A percentile compares a stretch with the other conserved stretches of the same genome.
Evolutionary conservation across 768 basidiomycete genomes (phyloP).

Genomic region (Podaxis sp.): DNA sequence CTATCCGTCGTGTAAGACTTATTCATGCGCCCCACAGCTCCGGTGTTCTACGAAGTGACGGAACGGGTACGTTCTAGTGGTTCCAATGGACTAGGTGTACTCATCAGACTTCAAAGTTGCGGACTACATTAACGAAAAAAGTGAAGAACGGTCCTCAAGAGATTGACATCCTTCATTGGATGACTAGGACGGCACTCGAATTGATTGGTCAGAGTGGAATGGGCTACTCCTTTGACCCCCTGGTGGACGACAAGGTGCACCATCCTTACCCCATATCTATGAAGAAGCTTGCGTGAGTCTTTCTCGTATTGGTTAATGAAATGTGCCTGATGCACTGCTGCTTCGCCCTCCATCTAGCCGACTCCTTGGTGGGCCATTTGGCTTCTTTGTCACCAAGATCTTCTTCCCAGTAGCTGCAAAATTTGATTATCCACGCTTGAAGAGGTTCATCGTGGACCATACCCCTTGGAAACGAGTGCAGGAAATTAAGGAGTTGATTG

Average conservation of each 20-base stretch:
- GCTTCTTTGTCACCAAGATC: slow-evolving; percentile 10
- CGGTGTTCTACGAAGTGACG: slow-evolving; percentile 35
- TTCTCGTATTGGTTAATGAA: not conserved
- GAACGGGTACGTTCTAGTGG: slow-evolving; percentile 23
- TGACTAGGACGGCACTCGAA: slow-evolving; percentile 29
- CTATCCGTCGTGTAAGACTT: not conserved
- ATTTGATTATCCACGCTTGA: slow-evolving; percentile 8
- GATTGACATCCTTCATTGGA: slow-evolving; percentile 25
- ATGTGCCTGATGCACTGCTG: not conserved
- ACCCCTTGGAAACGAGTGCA: slow-evolving; percentile 32
- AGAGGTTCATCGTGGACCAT: slow-evolving; percentile 30
- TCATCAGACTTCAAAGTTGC: slow-evolving; percentile 22
- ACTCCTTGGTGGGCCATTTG: slow-evolving; percentile 3
- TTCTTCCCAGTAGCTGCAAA: slow-evolving; percentile 7
- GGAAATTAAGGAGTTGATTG: slow-evolving; percentile 30
- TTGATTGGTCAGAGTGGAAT: slow-evolving; percentile 31
- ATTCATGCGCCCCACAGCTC: slow-evolving; percentile 23
- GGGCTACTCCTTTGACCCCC: slow-evolving; percentile 31
- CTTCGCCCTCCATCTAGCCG: not conserved
- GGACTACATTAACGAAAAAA: slow-evolving; percentile 23
- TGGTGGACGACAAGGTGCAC: slow-evolving; percentile 25
- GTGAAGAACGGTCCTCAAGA: slow-evolving; percentile 23
- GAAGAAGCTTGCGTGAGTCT: slow-evolving; percentile 32
- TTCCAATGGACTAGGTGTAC: not conserved
- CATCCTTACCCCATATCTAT: slow-evolving; percentile 33